Evolutionary conservation across 169 alveolate genomes (phyloP), one percentile per base, ranked within the genome.

Genomic region (Toxoplasma gondii): DNA sequence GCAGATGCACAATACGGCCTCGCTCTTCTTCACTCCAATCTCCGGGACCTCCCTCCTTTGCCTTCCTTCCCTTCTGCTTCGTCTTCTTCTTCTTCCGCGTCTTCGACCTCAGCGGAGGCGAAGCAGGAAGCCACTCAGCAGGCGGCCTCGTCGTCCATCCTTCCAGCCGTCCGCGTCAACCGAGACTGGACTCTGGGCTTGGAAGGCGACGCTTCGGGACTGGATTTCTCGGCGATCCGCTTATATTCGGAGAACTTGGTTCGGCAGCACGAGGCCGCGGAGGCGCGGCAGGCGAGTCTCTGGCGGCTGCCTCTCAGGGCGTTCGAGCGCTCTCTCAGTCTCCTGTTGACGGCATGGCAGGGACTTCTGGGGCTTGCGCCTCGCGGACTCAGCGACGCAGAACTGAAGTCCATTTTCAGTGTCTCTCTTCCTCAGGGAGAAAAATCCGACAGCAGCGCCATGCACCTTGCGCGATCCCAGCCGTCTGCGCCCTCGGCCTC

Each of bases 1-100:
- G 94, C 94, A 34, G 94, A 91, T 38, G 94, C 94, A 7, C 94
- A 91, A 34, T 91, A 74, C 34, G 41, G 45, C 44, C 78, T 91
- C 34, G 88, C 80, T 1, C 78, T 91, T 31, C 44, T 91, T 31
- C 90, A 91, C 44, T 70, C 80, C 58, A 91, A 91, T 53, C 81
- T 91, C 1, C 81, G 81, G 9, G 67, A 67, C 58, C 82, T 91
- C 2, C 94, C 94, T 12, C 69, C 41, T 31, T 78, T 67, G 31
- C 94, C 94, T 10, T 64, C 94, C 10, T 84, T 91, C 58, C 69
- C 84, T 0, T 36, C 84, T n/a, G 24, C 39, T 9, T 12, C 70
- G 70, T 58, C n/a, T n/a, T n/a, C n/a, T n/a, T n/a, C n/a, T 16
- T 16, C n/a, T 16, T 16, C 84, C 22, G 84, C 39, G 84, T 17